Conservation (phyloP, 176 grass and related monocot species). For the Bothriochloa decipiens region DNA sequence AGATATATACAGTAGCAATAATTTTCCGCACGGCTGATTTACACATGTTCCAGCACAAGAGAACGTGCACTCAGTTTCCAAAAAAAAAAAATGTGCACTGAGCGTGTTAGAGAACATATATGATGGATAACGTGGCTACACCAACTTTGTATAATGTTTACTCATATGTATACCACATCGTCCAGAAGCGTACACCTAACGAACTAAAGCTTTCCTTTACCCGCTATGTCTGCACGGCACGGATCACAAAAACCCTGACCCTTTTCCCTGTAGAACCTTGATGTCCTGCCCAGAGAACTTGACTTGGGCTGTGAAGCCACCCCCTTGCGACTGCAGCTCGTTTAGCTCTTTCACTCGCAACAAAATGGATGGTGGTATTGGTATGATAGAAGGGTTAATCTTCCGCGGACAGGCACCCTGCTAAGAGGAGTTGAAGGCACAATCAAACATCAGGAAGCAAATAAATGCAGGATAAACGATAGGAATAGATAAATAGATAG, state of each 20-base stretch:
- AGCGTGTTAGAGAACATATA: constrained; percentile 34
- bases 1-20: background rate
- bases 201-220: background rate
- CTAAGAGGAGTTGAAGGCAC: background rate
- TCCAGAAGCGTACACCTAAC: constrained; percentile 29
- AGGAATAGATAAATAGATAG: background rate
- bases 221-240: constrained; percentile 26
- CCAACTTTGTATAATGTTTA: constrained; percentile 8
- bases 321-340: constrained; percentile 58
- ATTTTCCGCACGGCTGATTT: background rate
- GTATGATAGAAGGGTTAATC: constrained; percentile 63
- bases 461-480: background rate
- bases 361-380: constrained; percentile 79
- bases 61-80: too few relatives aligned
- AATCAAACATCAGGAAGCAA: background rate
- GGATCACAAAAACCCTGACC: constrained; percentile 86
- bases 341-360: constrained; percentile 78
- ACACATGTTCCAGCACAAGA: background rate
- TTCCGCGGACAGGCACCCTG: constrained; percentile 73
- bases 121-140: constrained; percentile 18
- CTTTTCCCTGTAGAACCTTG: constrained; percentile 69
- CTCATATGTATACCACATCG: background rate
- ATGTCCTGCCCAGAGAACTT: constrained; percentile 47
- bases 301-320: constrained; percentile 35
- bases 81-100: background rate